Base-by-base conservation (phyloP, 2,329 filamentous ascomycete species). In the Trichoderma citrinoviride region DNA sequence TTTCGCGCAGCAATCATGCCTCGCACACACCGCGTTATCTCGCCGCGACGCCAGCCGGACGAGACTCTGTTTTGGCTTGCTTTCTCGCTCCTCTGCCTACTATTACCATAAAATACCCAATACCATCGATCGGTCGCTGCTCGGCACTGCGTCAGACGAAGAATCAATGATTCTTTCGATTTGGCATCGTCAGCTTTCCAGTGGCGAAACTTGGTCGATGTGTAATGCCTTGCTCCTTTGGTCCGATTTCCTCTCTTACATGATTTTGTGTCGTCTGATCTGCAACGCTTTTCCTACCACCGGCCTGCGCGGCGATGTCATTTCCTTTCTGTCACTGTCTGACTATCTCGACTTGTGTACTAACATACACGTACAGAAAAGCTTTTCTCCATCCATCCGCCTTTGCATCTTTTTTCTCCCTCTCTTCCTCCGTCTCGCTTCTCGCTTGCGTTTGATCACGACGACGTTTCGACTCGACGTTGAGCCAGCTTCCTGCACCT, bases 401-500 rank as follows among this genome's bases (percentile, higher is more conserved):
- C 62, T 12, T 58, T 41, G 40, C 46, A 61, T 53, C 33, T 33
- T 61, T 61, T 47, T 49, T n/a, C 46, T 10, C 37, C 55, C 41
- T 58, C 58, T 52, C 27, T 61, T 27, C 53, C 50, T 27, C 33
- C 25, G 54, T 41, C 58, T 63, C 52, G 46, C 53, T 57, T 58
- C 52, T 33, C 25, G 41, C 23, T 44, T 41, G 37, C 52, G 52
- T 61, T 53, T 5, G 12, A 37, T 14, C 23, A 66, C 61, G 61
- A 25, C 61, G 23, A 63, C 40, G 40, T 25, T 56, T 56, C 27
- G 41, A 55, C 47, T 44, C 54, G 58, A 57, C 64, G 57, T 60
- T 17, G 44, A 53, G 49, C 44, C 53, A 56, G n/a, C 61, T 58
- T 15, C 19, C 37, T 54, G 46, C n/a, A 64, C 47, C 46, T 56